A percentile compares a stretch with the other conserved stretches of the same genome.
These are phyloP conservation scores for Cryptococcus jaspeensis DNA, from an alignment of 1,284 basidiomycete genomes.

Conservation along the genomic window DNA sequence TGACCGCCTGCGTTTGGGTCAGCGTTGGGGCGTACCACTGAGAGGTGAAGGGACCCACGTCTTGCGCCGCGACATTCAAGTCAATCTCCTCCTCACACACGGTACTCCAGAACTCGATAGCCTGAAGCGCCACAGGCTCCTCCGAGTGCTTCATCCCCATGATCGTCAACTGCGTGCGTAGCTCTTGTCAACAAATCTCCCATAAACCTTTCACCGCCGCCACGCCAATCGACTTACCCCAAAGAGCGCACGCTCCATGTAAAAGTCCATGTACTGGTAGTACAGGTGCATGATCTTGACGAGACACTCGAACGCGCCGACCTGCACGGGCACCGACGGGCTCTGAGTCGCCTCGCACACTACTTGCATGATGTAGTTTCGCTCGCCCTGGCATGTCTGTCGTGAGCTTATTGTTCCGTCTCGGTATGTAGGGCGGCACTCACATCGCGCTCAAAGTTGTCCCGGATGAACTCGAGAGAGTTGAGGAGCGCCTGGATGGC, in stretches of 20 bases:
- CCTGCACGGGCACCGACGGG: constrained; percentile 72
- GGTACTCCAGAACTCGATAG: constrained; percentile 99
- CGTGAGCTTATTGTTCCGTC: neutral
- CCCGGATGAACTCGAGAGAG: constrained; percentile 94
- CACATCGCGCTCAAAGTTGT: constrained; percentile 97
- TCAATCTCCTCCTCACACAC: constrained; percentile 98
- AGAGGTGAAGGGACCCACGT: constrained; percentile 58
- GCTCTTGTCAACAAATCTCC: constrained; percentile 24
- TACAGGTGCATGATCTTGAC: constrained; percentile 97
- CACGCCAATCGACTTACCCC: constrained; percentile 62
- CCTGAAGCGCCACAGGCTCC: constrained; percentile 89
- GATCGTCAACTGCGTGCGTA: constrained; percentile 75
- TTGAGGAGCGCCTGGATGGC: constrained; percentile 92
- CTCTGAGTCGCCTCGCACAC: constrained; percentile 98
- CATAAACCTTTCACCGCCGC: constrained; percentile 1
- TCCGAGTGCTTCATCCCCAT: constrained; percentile 95
- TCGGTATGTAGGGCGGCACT: constrained; percentile 25
- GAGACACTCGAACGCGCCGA: constrained; percentile 90
- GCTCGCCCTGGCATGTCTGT: constrained; percentile 69
- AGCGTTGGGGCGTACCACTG: neutral
- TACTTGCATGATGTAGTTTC: constrained; percentile 99
- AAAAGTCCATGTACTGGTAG: constrained; percentile 98
- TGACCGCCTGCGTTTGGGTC: constrained; percentile 63
- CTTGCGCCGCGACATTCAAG: constrained; percentile 84
- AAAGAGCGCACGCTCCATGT: constrained; percentile 99